phyloP scores from a whole-genome alignment of 495 filamentous ascomycete species.

The Sabuloglossum arenarium region DNA sequence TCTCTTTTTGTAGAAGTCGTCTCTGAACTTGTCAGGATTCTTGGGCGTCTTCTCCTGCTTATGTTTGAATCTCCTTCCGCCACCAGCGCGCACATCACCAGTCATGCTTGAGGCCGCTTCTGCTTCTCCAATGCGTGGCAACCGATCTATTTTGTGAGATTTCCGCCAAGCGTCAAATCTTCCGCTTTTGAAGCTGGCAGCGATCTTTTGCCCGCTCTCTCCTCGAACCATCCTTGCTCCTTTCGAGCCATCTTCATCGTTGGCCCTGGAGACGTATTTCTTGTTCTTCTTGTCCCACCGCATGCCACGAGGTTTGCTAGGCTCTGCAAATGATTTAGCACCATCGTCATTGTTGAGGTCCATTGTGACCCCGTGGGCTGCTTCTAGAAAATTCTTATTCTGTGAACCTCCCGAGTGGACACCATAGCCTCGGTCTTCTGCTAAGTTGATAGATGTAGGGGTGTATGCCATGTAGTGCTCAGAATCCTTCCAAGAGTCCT shows the following conservation, averaged over 20 bases:
- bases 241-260: conserved; percentile 86
- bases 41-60: conserved; percentile 72
- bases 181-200: conserved; percentile 77
- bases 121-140: conserved; percentile 64
- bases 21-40: conserved; percentile 69
- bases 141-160: conserved; percentile 51
- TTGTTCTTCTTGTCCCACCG: conserved; percentile 94
- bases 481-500: conserved; percentile 42
- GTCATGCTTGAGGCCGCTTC: conserved; percentile 24
- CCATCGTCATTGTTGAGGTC: conserved; percentile 77
- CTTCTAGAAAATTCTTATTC: conserved; percentile 55
- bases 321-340: conserved; percentile 49
- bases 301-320: conserved; percentile 44
- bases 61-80: conserved; percentile 48
- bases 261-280: conserved; percentile 76
- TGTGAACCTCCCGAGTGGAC: conserved; percentile 56
- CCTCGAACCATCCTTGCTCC: conserved; percentile 57
- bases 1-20: conserved; percentile 79
- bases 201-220: conserved; percentile 89
- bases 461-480: conserved; percentile 95
- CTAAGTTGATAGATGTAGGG: conserved; percentile 49
- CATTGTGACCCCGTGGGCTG: conserved; percentile 66
- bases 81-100: conserved; percentile 14
- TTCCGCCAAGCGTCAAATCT: conserved; percentile 84
- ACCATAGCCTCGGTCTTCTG: conserved; percentile 78